These are phyloP conservation scores for Cadophora luteo-olivacea DNA, from an alignment of 2,329 filamentous ascomycete species.

Conservation along the genomic window DNA sequence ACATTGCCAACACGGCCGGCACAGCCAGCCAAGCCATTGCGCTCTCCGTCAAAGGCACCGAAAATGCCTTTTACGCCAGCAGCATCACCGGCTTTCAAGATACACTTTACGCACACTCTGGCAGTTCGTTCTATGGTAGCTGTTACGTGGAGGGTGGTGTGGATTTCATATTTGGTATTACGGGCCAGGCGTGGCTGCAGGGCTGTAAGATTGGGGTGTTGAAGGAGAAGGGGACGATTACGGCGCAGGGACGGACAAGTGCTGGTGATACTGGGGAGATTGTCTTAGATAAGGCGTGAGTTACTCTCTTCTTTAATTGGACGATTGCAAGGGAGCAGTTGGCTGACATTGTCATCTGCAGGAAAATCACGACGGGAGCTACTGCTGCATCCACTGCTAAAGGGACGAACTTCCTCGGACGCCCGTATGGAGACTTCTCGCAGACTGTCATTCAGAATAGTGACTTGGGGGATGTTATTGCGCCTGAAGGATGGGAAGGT, in stretches of 20 bases:
- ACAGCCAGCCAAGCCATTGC: constrained; percentile 56
- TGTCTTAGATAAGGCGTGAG: constrained; percentile 50
- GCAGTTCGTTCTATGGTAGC: constrained; percentile 59
- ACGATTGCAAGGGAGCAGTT: too few relatives aligned
- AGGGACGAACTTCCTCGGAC: too few relatives aligned
- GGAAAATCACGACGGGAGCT: too few relatives aligned
- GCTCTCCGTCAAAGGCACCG: constrained; percentile 53
- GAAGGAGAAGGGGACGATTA: constrained; percentile 51
- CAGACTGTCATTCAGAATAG: constrained; percentile 59
- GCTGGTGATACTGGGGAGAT: constrained; percentile 59
- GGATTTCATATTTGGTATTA: constrained; percentile 64
- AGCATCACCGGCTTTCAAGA: constrained; percentile 61
- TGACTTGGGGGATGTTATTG: constrained; percentile 55
- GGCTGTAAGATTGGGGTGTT: constrained; percentile 53
- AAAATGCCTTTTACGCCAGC: constrained; percentile 61
- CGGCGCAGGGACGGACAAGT: constrained; percentile 53
- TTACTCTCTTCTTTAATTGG: constrained; percentile 22
- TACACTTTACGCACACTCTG: constrained; percentile 55
- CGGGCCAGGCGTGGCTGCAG: constrained; percentile 58
- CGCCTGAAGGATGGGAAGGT: constrained; percentile 35
- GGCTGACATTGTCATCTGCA: too few relatives aligned
- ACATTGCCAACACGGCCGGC: constrained; percentile 50
- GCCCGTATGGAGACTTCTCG: too few relatives aligned
- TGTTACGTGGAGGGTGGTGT: constrained; percentile 61
- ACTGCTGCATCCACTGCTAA: too few relatives aligned